Evolutionary conservation across 768 basidiomycete species (phyloP), one percentile per base, ranked within the genome.

Genomic region (Coprinopsis marcescibilis): DNA sequence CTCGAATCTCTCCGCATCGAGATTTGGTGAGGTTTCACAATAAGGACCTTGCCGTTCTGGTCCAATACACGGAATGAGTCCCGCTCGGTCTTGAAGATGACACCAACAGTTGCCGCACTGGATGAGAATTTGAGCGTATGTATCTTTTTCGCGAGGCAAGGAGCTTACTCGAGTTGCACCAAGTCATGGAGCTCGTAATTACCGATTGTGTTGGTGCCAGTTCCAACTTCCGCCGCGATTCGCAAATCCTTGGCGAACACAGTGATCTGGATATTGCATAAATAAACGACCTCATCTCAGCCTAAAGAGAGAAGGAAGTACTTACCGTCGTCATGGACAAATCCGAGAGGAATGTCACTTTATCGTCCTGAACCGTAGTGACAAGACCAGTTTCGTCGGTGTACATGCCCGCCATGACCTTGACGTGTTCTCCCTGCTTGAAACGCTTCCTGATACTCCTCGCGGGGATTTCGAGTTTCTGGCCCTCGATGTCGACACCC

Each of bases 161-260:
- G 3, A 11, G 76, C 91, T 55, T 63, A 95, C 93, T 98, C 95
- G 13, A 99, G 77, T 70, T 95, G 93, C 26, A 99, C 92, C 48
- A 99, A 69, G 60, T 99, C 95, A 59, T 99, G 96, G 33, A 97
- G 65, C 61, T 98, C 95, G 59, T 94, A 98, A 57, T 94, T 83
- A 23, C 93, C 94, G 25, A 93, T 84, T 33, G 85, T 75, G 56
- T 93, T 93, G 7, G 89, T 85, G 19, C 89, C 83, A 2, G 86
- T 83, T n/a, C 94, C 93, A 32, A 95, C 90, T 65, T 98, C 96
- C 0, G 96, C 94, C 23, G 96, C 96, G 61, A 95, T 93, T 55
- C 96, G 84, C 20, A 99, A 71, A 66, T 99, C 96, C 69, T 94
- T 95, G 0, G 92, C 88, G 68, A 99, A 99, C 2, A 96, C 95